Evolutionary conservation across 1,284 basidiomycete genomes (phyloP), one percentile per base, ranked within the genome.

Genomic region (Cryptococcus jaspeensis): DNA sequence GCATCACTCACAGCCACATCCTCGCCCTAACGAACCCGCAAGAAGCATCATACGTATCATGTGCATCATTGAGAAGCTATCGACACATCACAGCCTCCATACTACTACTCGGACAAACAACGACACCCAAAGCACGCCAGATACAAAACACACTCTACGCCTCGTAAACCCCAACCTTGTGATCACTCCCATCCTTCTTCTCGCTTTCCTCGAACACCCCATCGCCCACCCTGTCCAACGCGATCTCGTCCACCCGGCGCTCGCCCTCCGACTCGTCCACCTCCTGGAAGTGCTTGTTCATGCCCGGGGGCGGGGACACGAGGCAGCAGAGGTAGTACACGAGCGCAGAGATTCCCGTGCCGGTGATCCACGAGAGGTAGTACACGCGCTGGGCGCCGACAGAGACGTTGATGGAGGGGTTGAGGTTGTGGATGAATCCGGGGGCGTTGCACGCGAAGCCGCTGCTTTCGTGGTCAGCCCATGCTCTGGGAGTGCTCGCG

Each of bases 391-490:
- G 87, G 3, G 87, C 87, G 11, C 82, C 82, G 25, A 86, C 66
- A 6, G 85, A 84, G 8, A 89, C 87, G 0, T 70, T 72, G 48
- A 80, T 81, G 13, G 85, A 84, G 23, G 69, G 64, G 82, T 83
- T 84, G 58, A 66, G 58, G 45, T 62, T 55, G 54, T 70, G 56
- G 62, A 66, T 62, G 62, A 72, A 70, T 11, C 80, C 89, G 23
- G 90, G 85, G 9, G 89, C 85, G 69, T 91, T 92, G 77, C 91
- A 87, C 20, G 88, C 80, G 62, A 93, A 89, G 18, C 90, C 89
- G 16, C 85, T 74, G 56, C 88, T 80, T 73, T 90, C 28, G 87
- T 1, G 28, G 38, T 53, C 52, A 53, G 52, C 37, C 25, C n/a
- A 15, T 13, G 36, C 13, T n/a, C 9, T 20, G 18, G 15, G 12